Base-by-base conservation (phyloP, 768 basidiomycete species). In the Macrocybe gigantea region DNA sequence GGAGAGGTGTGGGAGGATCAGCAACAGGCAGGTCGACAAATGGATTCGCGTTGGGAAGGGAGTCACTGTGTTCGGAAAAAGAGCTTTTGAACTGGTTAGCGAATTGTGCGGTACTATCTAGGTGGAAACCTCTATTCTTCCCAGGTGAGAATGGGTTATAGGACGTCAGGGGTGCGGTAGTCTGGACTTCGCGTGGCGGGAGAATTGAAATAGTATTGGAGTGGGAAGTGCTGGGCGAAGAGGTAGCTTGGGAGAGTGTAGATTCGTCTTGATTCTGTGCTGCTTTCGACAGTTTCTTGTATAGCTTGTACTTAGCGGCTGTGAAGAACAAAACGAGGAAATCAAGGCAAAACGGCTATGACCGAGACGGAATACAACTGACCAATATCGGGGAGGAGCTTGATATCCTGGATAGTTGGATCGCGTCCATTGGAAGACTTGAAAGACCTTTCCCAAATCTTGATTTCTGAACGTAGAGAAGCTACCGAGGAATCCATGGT, bases 61-160 rank as follows among this genome's bases (percentile, higher is more conserved):
- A 69, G 62, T 35, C 60, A 58, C 45, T 62, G 55, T 50, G 54
- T 48, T 59, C 65, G 55, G 52, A 47, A 47, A 64, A 70, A 39
- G 58, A 57, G 52, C 67, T 69, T 44, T 49, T 14, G 78, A 73
- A 33, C 75, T 79, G 37, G 66, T 57, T 48, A 77, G 74, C 33
- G 74, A 71, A 60, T 80, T 78, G 35, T 45, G 59, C 42, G 14
- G 53, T 49, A 10, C 55, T 45, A 34, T 55, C 57, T 47, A 60
- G 72, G 43, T 67, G 66, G 49, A 76, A 79, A 43, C 66, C 70
- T 57, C 73, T 82, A 53, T 78, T 78, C 68, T 89, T 90, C 53
- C 74, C 68, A 6, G 88, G 88, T 33, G 88, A 90, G 65, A 90
- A 90, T 6, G 88, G 88, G 59, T 91, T 91, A 54, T 77, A 83